Evolutionary conservation across 129 eudicot genomes (phyloP).

Genomic region (Smallanthus sonchifolius): DNA sequence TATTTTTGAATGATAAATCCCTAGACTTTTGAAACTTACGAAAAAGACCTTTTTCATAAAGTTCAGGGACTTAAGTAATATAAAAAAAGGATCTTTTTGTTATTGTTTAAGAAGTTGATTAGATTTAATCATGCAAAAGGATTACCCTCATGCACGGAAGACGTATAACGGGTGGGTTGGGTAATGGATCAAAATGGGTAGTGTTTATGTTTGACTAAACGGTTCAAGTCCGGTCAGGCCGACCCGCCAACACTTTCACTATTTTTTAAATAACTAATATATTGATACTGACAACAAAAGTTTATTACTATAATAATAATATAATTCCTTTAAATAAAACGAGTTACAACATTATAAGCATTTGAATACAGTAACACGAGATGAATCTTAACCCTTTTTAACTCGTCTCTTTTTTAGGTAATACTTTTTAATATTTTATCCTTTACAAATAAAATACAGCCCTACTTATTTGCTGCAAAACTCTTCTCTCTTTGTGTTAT

Average conservation of each 20-base stretch:
- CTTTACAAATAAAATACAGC: not conserved
- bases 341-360: not conserved
- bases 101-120: not conserved
- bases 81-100: not conserved
- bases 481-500: not conserved
- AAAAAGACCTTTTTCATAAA: not conserved
- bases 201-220: not conserved
- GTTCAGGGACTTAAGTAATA: not conserved
- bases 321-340: not conserved
- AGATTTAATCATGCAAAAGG: not conserved
- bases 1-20: not conserved
- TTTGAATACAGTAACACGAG: not conserved
- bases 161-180: not conserved
- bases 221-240: not conserved
- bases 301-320: too few species aligned
- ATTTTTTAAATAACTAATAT: not conserved
- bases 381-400: not conserved
- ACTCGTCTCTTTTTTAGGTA: not conserved
- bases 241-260: not conserved
- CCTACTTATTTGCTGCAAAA: not conserved
- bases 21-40: not conserved
- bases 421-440: not conserved
- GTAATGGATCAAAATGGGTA: not conserved
- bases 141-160: not conserved
- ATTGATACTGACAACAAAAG: not conserved